These are phyloP conservation scores for Fusarium praegraminearum DNA, from an alignment of 2,329 filamentous ascomycete genomes.

Conservation along the genomic window DNA sequence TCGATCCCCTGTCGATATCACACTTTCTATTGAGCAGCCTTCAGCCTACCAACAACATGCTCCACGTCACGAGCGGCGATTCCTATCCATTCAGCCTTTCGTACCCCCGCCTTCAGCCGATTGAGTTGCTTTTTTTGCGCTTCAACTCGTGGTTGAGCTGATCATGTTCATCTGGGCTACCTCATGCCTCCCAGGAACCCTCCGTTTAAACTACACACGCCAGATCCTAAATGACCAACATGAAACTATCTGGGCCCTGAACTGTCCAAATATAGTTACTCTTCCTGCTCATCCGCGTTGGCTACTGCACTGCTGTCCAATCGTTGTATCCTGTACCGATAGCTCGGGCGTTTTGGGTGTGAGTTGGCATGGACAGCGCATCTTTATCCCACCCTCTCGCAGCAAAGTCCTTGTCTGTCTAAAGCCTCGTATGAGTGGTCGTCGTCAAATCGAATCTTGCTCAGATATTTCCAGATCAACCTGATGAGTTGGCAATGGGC, in stretches of 20 bases:
- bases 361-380: constrained; percentile 49
- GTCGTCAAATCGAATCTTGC: constrained; percentile 1
- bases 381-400: constrained; percentile 40
- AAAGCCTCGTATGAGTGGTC: constrained; percentile 31
- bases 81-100: constrained; percentile 4
- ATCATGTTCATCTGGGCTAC: constrained; percentile 24
- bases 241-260: constrained; percentile 2
- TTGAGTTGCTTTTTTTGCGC: constrained; percentile 16
- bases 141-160: constrained; percentile 18
- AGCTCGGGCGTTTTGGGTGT: constrained; percentile 33
- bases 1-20: constrained; percentile 39
- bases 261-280: constrained; percentile 31
- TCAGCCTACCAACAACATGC: constrained; percentile 13
- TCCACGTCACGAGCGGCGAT: constrained; percentile 21
- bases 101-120: constrained; percentile 11
- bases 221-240: constrained; percentile 12
- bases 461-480: constrained; percentile 34
- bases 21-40: constrained; percentile 16
- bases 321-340: constrained; percentile 20
- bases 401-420: constrained; percentile 20
- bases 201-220: constrained; percentile 1
- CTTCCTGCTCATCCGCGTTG: background rate
- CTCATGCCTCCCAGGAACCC: constrained; percentile 27
- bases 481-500: constrained; percentile 43
- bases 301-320: constrained; percentile 27